Evolutionary conservation across 2,329 filamentous ascomycete species (phyloP), one percentile per base, ranked within the genome.

Genomic region (Dactylellina drechsleri): DNA sequence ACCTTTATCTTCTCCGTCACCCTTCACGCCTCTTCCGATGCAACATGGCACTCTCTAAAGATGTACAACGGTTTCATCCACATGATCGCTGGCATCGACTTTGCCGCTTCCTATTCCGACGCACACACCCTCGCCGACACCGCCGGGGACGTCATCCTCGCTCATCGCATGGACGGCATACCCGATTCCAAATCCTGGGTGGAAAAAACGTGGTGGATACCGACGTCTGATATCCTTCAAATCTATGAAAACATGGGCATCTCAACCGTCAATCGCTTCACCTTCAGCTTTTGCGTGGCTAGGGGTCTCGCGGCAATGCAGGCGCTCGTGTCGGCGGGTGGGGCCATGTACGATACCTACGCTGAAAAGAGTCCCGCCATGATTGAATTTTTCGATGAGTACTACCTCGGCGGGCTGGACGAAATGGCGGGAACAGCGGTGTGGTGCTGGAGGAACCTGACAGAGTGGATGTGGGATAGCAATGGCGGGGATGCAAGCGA

Each of bases 21-120:
- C 0, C 59, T 74, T 2, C 78, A 79, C 66, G 77, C 77, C 23
- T 71, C 68, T 6, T 76, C 78, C 13, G 78, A 79, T 18, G 78
- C 77, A 23, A 79, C 77, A 18, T 79, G 78, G 78, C 78, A 79
- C 52, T 77, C 77, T 1, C 67, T 79, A 18, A 77, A 77, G 13
- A 76, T 79, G 20, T 76, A 78, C 16, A 77, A 77, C 12, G 78
- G 78, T 1, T 70, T 79, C 15, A 54, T 79, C 31, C 66, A 57
- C 4, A 78, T 76, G 6, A 56, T 79, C 36, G 76, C 78, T 1
- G 77, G 64, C 2, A 50, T 79, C 15, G 78, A 79, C 47, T 79
- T 79, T 52, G 66, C 16, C 20, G 77, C 74, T 16, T 74, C 77
- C 59, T 57, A 67, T 16, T 45, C 16, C 4, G 73, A 74, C 23